These are phyloP conservation scores for Amaranthus cruentus DNA, from an alignment of 148 eudicot species.

Conservation along the genomic window DNA sequence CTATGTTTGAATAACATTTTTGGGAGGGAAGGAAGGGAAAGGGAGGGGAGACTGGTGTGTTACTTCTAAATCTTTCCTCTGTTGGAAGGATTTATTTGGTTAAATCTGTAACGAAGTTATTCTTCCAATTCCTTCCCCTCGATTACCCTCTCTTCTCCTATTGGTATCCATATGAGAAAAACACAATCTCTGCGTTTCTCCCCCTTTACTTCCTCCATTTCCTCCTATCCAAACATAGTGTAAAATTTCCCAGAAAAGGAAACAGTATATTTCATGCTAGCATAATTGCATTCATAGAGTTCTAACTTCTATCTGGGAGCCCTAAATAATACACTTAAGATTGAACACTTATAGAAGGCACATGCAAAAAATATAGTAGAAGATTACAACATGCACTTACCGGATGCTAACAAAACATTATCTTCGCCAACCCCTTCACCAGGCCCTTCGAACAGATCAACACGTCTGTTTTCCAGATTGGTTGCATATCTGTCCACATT, in stretches of 20 bases:
- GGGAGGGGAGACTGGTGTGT: too few species aligned
- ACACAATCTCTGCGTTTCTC: too few species aligned
- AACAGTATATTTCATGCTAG: too few species aligned
- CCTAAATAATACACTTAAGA: neutral
- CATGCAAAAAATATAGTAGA: constrained; percentile 1
- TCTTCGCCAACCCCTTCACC: constrained; percentile 59
- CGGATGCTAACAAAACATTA: constrained; percentile 71
- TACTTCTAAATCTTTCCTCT: too few species aligned
- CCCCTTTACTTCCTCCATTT: too few species aligned
- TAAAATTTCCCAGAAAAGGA: neutral
- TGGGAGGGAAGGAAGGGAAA: too few species aligned
- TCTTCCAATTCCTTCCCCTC: too few species aligned
- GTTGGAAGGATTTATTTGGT: too few species aligned
- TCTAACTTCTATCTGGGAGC: neutral
- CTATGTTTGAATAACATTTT: too few species aligned
- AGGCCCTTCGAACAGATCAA: constrained; percentile 87
- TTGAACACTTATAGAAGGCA: neutral
- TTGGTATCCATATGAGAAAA: too few species aligned
- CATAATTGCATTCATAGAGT: neutral
- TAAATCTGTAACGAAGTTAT: too few species aligned
- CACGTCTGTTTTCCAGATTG: constrained; percentile 71
- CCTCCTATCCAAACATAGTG: neutral
- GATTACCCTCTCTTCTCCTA: too few species aligned
- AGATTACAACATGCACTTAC: constrained; percentile 43
- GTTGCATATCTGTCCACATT: constrained; percentile 58